phyloP scores from a whole-genome alignment of 306 rosid genomes.

The Delonix regia region DNA sequence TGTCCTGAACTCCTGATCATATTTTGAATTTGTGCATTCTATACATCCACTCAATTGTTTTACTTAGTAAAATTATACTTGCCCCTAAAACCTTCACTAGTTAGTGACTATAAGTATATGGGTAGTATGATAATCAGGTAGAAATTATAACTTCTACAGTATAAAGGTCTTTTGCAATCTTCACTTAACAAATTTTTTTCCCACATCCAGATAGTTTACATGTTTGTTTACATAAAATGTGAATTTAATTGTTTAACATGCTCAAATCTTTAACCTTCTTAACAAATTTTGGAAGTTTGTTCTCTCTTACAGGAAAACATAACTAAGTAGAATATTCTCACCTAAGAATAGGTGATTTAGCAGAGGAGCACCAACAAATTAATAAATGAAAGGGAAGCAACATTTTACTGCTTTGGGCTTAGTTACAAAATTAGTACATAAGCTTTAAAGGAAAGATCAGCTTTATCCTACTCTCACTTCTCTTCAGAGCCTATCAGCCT shows the following conservation, averaged over 20 bases:
- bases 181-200: not conserved
- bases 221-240: not conserved
- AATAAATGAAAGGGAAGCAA: not conserved
- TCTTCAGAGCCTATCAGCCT: slow-evolving; percentile 18
- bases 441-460: not conserved
- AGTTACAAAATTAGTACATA: not conserved
- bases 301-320: not conserved
- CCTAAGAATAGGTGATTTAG: slow-evolving; percentile 20
- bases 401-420: not conserved
- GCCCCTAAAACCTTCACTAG: slow-evolving; percentile 8
- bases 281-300: not conserved
- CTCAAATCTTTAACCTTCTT: not conserved
- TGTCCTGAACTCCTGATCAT: slow-evolving; percentile 1
- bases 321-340: not conserved
- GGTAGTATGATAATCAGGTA: not conserved
- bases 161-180: slow-evolving; percentile 1
- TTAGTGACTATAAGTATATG: not conserved
- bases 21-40: slow-evolving; percentile 9
- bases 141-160: not conserved
- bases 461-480: not conserved
- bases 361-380: not conserved
- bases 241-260: not conserved
- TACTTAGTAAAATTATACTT: slow-evolving; percentile 13
- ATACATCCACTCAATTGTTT: not conserved
- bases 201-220: slow-evolving; percentile 17